These are phyloP conservation scores for Cryptococcus floricola DNA, from an alignment of 1,284 basidiomycete species.

Conservation along the genomic window DNA sequence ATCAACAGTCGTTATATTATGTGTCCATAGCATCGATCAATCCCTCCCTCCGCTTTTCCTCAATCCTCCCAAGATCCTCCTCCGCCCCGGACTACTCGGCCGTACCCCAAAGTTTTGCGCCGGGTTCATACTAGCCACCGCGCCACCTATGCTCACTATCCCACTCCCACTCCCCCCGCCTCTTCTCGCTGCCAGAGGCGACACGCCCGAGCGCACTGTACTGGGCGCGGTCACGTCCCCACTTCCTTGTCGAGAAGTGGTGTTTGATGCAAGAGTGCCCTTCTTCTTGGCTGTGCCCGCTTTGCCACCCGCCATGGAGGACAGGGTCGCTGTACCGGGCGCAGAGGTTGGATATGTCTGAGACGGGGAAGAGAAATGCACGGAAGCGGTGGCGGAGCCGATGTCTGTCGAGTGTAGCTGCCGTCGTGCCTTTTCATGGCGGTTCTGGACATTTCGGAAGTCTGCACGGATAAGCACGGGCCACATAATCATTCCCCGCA, in stretches of 20 bases:
- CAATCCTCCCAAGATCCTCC: constrained; percentile 31
- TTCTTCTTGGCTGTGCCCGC: constrained; percentile 26
- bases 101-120: constrained; percentile 26
- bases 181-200: constrained; percentile 43
- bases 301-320: constrained; percentile 7
- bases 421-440: constrained; percentile 80
- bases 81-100: constrained; percentile 32
- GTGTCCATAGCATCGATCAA: background rate
- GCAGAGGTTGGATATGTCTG: constrained; percentile 20
- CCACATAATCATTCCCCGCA: constrained; percentile 32
- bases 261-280: background rate
- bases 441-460: constrained; percentile 75
- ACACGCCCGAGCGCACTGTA: constrained; percentile 25
- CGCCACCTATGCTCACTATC: constrained; percentile 33
- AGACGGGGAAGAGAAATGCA: constrained; percentile 40
- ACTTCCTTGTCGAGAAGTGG: constrained; percentile 7
- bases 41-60: constrained; percentile 14
- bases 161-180: constrained; percentile 11
- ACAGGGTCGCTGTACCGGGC: background rate
- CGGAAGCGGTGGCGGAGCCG: constrained; percentile 19
- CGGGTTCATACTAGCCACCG: constrained; percentile 46
- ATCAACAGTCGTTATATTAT: background rate
- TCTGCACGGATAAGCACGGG: constrained; percentile 22
- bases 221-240: background rate
- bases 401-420: constrained; percentile 42